A percentile compares a stretch with the other conserved stretches of the same genome.
phyloP scores from a whole-genome alignment of 257 asterid genomes.

The Fraxinus excelsior region DNA sequence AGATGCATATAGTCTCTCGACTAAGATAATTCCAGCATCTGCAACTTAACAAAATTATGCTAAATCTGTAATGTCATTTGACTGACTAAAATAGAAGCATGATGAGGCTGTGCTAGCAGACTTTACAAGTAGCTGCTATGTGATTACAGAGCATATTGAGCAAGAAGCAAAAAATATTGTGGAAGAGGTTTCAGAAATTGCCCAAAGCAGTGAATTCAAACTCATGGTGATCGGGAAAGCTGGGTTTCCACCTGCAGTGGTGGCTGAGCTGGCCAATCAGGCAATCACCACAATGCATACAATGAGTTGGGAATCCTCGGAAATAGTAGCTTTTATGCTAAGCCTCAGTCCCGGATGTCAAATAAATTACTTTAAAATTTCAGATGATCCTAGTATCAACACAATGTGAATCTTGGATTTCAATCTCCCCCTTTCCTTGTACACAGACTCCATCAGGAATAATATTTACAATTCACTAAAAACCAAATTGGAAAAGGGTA shows the following conservation, averaged over 20 bases:
- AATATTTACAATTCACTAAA: neutral
- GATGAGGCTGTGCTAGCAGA: constrained; percentile 6
- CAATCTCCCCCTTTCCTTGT: neutral
- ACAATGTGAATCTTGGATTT: neutral
- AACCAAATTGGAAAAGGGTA: neutral
- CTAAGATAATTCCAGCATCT: neutral
- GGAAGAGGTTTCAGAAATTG: constrained; percentile 3
- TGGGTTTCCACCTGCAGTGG: neutral
- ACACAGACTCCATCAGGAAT: neutral
- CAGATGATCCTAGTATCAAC: neutral
- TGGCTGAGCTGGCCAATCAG: neutral
- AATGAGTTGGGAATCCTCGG: constrained; percentile 12
- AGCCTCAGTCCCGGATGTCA: neutral
- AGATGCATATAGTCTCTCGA: neutral
- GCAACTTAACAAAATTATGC: neutral
- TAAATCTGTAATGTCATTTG: neutral
- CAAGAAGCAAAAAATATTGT: constrained; percentile 1
- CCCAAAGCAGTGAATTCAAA: constrained; percentile 11
- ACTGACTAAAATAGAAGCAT: neutral
- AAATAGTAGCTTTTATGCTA: neutral
- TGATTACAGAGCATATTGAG: neutral
- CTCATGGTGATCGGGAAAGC: constrained; percentile 12
- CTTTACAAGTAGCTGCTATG: neutral
- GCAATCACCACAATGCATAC: constrained; percentile 13
- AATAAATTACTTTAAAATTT: neutral